These are phyloP conservation scores for Spinacia oleracea DNA, from an alignment of 179 eudicot genomes.

Conservation along the genomic window DNA sequence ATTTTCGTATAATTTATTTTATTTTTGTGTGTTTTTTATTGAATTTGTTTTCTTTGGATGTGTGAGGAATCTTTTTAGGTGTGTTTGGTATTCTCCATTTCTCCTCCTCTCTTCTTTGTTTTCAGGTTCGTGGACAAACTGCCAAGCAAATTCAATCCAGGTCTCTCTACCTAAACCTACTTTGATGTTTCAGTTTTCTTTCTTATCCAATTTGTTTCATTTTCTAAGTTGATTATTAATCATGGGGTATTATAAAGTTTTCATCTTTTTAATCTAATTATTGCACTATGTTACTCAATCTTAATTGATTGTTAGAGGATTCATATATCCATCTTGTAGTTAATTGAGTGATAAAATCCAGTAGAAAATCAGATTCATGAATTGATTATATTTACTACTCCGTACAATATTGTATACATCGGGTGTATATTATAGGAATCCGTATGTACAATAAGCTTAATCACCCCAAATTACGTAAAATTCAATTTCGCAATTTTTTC, in stretches of 20 bases:
- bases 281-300: background rate
- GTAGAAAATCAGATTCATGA: too few species aligned
- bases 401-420: too few species aligned
- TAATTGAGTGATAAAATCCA: too few species aligned
- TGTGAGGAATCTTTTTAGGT: background rate
- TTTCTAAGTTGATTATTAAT: background rate
- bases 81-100: background rate
- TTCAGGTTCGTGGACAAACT: background rate
- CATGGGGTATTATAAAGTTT: background rate
- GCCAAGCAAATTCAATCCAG: conserved; percentile 15
- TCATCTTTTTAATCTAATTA: conserved; percentile 5
- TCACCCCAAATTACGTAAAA: too few species aligned
- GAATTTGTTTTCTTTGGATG: background rate
- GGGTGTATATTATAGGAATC: too few species aligned
- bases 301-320: background rate
- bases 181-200: background rate
- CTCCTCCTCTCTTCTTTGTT: background rate
- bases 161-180: background rate
- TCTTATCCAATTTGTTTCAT: background rate
- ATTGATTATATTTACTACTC: too few species aligned
- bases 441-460: too few species aligned
- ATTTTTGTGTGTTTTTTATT: too few species aligned
- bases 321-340: background rate
- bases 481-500: too few species aligned
- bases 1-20: too few species aligned